Evolutionary conservation across 306 rosid genomes (phyloP).

Genomic region (Sicyos edulis): DNA sequence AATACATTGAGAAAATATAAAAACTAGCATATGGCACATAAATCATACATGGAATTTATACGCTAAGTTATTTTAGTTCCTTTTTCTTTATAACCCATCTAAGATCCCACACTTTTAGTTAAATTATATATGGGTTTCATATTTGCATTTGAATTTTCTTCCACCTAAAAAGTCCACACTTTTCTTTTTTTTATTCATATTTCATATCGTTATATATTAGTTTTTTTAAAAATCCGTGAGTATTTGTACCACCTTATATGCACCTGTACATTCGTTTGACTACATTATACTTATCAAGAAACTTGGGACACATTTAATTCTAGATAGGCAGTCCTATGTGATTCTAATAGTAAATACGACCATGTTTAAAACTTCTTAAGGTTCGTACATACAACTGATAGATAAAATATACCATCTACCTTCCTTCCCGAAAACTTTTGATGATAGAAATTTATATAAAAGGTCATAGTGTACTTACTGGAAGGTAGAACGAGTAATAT

Average conservation of each 20-base stretch:
- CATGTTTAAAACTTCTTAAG: not conserved
- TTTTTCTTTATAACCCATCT: not conserved
- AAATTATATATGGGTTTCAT: too few relatives aligned
- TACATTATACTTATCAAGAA: not conserved
- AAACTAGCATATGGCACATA: not conserved
- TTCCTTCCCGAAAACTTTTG: not conserved
- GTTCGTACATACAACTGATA: too few relatives aligned
- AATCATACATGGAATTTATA: not conserved
- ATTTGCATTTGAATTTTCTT: too few relatives aligned
- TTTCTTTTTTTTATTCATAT: not conserved
- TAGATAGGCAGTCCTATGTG: not conserved
- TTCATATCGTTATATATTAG: not conserved
- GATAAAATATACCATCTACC: not conserved
- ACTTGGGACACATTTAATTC: not conserved
- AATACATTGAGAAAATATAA: not conserved
- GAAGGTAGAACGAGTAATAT: constrained; percentile 91
- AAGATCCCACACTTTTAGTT: not conserved
- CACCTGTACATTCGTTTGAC: not conserved
- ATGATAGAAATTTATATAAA: not conserved
- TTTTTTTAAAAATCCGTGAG: too few relatives aligned
- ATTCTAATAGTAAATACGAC: not conserved
- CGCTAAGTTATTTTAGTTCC: not conserved
- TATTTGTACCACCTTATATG: too few relatives aligned
- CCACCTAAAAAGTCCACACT: too few relatives aligned
- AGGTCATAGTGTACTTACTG: constrained; percentile 41